Evolutionary conservation across 345 rosid species (phyloP).

Genomic region (Excoecaria cochinchinensis): DNA sequence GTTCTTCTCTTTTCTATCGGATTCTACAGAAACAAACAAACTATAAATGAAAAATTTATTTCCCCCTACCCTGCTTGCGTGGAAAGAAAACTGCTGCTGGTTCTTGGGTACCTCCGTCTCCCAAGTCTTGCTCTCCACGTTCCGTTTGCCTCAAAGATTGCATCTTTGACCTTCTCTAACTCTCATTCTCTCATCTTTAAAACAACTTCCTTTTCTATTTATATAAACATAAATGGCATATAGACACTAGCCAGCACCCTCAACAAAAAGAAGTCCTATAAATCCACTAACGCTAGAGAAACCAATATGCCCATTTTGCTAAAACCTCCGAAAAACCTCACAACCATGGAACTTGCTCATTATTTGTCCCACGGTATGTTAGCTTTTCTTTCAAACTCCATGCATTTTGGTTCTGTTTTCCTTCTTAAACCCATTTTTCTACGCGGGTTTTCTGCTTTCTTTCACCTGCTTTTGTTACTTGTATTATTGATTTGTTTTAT

Average conservation of each 20-base stretch:
- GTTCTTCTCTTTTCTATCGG: no score
- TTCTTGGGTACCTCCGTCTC: constrained; percentile 7
- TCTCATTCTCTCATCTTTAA: neutral
- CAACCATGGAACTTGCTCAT: constrained; percentile 17
- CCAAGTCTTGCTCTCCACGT: constrained; percentile 34
- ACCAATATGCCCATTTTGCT: neutral
- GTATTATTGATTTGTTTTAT: constrained; percentile 16
- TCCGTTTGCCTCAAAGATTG: constrained; percentile 3
- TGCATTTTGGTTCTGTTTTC: constrained; percentile 27
- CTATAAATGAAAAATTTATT: no score
- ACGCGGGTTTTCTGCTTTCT: constrained; percentile 35
- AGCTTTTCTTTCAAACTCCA: constrained; percentile 1
- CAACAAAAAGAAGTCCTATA: neutral
- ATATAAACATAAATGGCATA: neutral
- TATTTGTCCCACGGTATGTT: neutral
- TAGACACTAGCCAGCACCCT: neutral
- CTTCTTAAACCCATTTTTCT: constrained; percentile 32
- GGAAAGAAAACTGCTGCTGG: neutral
- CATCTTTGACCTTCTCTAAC: constrained; percentile 15
- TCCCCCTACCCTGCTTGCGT: neutral
- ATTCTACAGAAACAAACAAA: no score
- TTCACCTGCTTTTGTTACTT: constrained; percentile 31
- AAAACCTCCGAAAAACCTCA: constrained; percentile 7
- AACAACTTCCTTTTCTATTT: no score
- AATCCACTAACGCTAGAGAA: neutral